Evolutionary conservation across 306 rosid species (phyloP), one percentile per base, ranked within the genome.

Genomic region (Ziziphus jujuba): DNA sequence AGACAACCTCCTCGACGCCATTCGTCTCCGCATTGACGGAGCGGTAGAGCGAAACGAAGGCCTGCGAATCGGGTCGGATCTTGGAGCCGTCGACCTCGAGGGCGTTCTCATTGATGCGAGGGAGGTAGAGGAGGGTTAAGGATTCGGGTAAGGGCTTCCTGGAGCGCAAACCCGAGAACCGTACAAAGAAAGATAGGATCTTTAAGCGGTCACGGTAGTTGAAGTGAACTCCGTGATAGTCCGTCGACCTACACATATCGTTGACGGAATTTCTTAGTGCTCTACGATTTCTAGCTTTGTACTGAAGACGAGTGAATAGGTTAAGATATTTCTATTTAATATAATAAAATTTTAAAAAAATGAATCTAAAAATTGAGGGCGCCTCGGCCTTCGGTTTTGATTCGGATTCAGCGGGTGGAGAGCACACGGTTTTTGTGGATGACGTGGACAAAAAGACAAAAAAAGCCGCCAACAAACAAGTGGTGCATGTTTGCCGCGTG

Each of bases 191-290:
- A 0, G 75, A 59, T 31, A 56, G 77, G 53, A 78, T 67, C 51
- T 72, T 68, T 20, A 73, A 43, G 0, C 67, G 74, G 36, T 74
- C 74, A 2, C 65, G 19, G 51, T 17, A 44, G 50, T 10, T 28
- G 25, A 66, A 6, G 28, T 24, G 74, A 44, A 65, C 52, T 0
- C 69, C 72, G 24, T 72, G 65, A 34, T 59, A 72, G 53, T 80
- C 81, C 15, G 83, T 71, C 7, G 88, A 74, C 62, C 79, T 77
- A 45, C 88, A 84, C 88, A 84, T 84, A 0, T 17, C 56, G 1
- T 68, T 20, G 8, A 2, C 43, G 19, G 20, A 35, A 22, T 11
- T 13, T 45, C 17, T 28, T 45, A 16, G 38, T 56, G 0, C 7
- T 20, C 35, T 34, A 11, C 40, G 54, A 9, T 44, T 56, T 8